Evolutionary conservation across 805 yeast genomes (phyloP).

Genomic region (Candida ortonii): DNA sequence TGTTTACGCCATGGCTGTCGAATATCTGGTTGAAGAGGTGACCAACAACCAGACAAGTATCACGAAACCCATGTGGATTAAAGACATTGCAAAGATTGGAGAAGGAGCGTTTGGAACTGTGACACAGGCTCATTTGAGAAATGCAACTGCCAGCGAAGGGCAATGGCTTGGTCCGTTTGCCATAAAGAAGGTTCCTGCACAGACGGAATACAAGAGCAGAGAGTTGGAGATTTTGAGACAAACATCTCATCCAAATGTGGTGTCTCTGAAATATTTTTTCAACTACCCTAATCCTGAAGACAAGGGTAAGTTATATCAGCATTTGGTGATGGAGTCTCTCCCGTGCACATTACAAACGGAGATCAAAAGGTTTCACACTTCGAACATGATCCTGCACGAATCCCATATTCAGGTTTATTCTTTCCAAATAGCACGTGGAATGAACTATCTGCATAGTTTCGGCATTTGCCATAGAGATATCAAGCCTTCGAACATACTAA

Average conservation of each 20-base stretch:
- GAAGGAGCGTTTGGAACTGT: constrained; percentile 89
- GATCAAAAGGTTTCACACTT: constrained; percentile 63
- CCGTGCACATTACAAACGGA: constrained; percentile 79
- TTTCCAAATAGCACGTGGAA: constrained; percentile 78
- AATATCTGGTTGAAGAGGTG: constrained; percentile 58
- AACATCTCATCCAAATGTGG: constrained; percentile 79
- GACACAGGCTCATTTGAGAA: constrained; percentile 59
- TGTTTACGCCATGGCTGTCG: constrained; percentile 25
- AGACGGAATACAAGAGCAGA: constrained; percentile 79
- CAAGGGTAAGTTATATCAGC: constrained; percentile 62
- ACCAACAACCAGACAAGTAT: constrained; percentile 55
- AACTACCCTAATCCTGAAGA: constrained; percentile 64
- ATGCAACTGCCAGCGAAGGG: constrained; percentile 24
- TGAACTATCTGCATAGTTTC: constrained; percentile 76
- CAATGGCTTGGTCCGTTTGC: constrained; percentile 80
- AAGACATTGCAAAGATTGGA: constrained; percentile 72
- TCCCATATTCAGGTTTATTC: constrained; percentile 75
- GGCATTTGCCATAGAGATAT: constrained; percentile 83
- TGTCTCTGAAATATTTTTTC: constrained; percentile 64
- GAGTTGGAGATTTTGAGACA: constrained; percentile 74
- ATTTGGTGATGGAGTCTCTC: constrained; percentile 81
- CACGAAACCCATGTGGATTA: constrained; percentile 60
- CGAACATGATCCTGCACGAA: constrained; percentile 61
- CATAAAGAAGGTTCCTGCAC: constrained; percentile 81
- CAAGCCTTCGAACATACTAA: constrained; percentile 77